Conservation (phyloP, 2,329 filamentous ascomycete species). For the Colletotrichum kahawae region DNA sequence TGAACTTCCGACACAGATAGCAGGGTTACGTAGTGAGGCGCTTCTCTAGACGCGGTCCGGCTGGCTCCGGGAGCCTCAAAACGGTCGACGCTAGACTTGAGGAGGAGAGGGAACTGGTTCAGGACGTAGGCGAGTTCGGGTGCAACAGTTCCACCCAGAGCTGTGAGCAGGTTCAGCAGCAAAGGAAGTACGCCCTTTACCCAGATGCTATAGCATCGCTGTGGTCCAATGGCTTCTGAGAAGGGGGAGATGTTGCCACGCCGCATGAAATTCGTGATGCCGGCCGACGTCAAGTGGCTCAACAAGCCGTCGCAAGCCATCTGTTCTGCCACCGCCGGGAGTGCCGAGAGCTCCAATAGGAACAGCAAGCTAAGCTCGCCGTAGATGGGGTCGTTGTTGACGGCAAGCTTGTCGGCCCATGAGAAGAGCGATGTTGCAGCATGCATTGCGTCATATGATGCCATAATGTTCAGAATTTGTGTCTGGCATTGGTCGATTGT, state of each 20-base stretch:
- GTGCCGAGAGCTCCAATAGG: constrained; percentile 82
- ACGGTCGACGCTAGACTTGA: constrained; percentile 73
- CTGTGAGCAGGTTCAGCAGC: constrained; percentile 84
- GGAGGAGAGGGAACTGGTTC: constrained; percentile 84
- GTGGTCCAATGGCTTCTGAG: constrained; percentile 69
- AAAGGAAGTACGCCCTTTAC: constrained; percentile 85
- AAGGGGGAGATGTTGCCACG: constrained; percentile 77
- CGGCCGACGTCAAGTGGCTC: constrained; percentile 78
- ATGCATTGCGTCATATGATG: constrained; percentile 75
- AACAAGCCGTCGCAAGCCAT: constrained; percentile 88
- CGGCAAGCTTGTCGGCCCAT: constrained; percentile 85
- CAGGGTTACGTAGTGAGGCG: constrained; percentile 73
- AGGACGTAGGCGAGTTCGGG: constrained; percentile 86
- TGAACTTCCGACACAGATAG: constrained; percentile 78
- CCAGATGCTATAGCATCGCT: constrained; percentile 89
- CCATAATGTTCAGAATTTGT: constrained; percentile 73
- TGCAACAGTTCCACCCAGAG: constrained; percentile 81
- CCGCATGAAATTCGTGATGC: constrained; percentile 78
- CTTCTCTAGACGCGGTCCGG: constrained; percentile 52
- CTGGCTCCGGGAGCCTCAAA: constrained; percentile 68
- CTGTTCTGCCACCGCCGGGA: constrained; percentile 84
- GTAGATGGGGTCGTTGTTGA: constrained; percentile 85
- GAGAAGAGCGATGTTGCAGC: constrained; percentile 89
- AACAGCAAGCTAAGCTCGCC: constrained; percentile 91
- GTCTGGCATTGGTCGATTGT: constrained; percentile 74